Percentiles rank a stretch among this genome's conserved stretches.
Conservation (phyloP, 768 basidiomycete species). For the Rhodocollybia butyracea region DNA sequence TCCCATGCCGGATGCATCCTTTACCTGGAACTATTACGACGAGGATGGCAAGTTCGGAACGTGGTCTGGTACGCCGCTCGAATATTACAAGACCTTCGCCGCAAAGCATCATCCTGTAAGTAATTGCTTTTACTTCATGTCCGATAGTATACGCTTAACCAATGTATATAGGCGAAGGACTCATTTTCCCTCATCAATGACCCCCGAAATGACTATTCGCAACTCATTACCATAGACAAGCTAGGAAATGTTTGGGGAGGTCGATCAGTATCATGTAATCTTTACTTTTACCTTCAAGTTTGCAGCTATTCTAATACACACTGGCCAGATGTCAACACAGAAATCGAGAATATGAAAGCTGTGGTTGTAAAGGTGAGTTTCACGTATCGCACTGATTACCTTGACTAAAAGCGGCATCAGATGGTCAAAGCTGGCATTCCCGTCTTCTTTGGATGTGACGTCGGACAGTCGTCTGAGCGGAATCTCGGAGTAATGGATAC, state of each 20-base stretch:
- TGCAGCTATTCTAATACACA: not conserved
- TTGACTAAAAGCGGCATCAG: constrained; percentile 22
- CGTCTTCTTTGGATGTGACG: constrained; percentile 96
- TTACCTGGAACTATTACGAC: constrained; percentile 90
- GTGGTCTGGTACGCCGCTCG: constrained; percentile 79
- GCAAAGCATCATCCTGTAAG: constrained; percentile 53
- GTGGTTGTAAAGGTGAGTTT: constrained; percentile 64
- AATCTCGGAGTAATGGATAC: constrained; percentile 83
- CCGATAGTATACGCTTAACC: constrained; percentile 1
- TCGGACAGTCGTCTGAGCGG: constrained; percentile 79
- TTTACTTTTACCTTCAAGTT: too few relatives aligned
- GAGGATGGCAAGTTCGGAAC: constrained; percentile 67
- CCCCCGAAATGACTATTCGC: constrained; percentile 79
- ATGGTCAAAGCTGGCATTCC: constrained; percentile 85
- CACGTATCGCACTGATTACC: not conserved
- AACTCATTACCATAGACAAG: constrained; percentile 88
- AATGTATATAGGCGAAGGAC: constrained; percentile 50
- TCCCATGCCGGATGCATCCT: constrained; percentile 63
- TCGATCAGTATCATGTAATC: constrained; percentile 76
- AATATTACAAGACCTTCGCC: constrained; percentile 72
- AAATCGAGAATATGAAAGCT: constrained; percentile 76
- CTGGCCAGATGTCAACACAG: constrained; percentile 83
- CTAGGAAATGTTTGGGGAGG: constrained; percentile 93
- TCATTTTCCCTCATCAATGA: constrained; percentile 95
- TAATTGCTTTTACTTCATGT: constrained; percentile 9